phyloP scores from a whole-genome alignment of 768 basidiomycete species.

The Tulasnella sp. region DNA sequence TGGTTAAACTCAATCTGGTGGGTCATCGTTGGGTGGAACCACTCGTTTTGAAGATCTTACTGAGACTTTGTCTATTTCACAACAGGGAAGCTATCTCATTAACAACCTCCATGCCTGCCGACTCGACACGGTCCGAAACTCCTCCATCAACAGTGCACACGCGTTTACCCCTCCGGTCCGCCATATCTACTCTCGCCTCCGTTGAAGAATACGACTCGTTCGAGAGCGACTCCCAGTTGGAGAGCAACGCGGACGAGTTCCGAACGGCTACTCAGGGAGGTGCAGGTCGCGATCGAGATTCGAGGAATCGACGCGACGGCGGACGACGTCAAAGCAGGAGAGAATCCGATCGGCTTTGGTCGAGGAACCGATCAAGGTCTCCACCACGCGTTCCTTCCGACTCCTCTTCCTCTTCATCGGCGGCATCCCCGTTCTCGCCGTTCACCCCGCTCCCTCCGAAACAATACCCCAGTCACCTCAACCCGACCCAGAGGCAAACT shows the following conservation, averaged over 20 bases:
- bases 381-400: neutral
- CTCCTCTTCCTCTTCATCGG: neutral
- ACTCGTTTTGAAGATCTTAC: no score
- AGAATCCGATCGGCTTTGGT: neutral
- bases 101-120: neutral
- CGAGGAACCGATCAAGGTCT: neutral
- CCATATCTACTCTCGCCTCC: neutral
- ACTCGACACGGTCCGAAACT: neutral
- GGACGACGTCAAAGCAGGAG: neutral
- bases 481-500: no score
- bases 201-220: neutral
- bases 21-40: no score
- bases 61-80: neutral
- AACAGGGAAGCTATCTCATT: neutral
- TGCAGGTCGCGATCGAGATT: neutral
- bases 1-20: constrained; percentile 90
- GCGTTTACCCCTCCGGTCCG: neutral
- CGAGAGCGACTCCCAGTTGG: neutral
- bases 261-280: neutral
- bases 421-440: neutral
- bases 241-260: neutral
- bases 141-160: neutral
- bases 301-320: neutral
- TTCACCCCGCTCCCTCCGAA: neutral
- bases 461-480: neutral